These are phyloP conservation scores for Xylaria flabelliformis DNA, from an alignment of 495 filamentous ascomycete species.

Conservation along the genomic window DNA sequence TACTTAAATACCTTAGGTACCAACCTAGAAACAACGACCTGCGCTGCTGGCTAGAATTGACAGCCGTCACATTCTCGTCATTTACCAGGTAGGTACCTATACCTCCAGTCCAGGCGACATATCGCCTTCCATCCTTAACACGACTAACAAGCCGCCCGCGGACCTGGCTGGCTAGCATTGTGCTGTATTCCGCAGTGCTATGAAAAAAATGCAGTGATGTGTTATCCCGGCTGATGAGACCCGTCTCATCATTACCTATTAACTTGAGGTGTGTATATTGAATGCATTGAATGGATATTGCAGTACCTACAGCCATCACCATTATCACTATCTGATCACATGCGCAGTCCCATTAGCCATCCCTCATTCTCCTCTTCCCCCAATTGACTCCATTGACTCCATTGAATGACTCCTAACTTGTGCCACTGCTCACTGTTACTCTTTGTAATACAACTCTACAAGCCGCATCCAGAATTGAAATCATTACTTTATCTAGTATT, in stretches of 20 bases:
- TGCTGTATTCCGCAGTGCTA: not conserved
- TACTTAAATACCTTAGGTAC: not conserved
- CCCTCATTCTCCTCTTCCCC: not conserved
- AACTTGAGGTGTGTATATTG: not conserved
- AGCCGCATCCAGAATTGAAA: conserved; percentile 22
- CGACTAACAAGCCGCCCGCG: not conserved
- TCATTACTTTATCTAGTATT: conserved; percentile 14
- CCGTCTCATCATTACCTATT: conserved; percentile 2
- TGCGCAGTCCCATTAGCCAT: not conserved
- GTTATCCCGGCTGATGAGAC: conserved; percentile 5
- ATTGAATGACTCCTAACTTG: not conserved
- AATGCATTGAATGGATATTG: not conserved
- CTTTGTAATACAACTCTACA: conserved; percentile 26
- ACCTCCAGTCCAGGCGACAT: not conserved
- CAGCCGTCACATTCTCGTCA: conserved; percentile 22
- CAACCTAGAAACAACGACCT: not conserved
- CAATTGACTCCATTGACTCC: conserved; percentile 3
- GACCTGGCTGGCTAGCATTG: not conserved
- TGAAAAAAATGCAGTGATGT: not conserved
- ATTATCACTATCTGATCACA: not conserved
- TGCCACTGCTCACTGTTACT: conserved; percentile 12
- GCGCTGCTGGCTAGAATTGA: not conserved
- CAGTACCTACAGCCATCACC: not conserved
- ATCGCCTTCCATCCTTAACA: not conserved
- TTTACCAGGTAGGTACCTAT: conserved; percentile 5